Evolutionary conservation across 2,329 filamentous ascomycete species (phyloP).

Genomic region (Claviceps maximensis): DNA sequence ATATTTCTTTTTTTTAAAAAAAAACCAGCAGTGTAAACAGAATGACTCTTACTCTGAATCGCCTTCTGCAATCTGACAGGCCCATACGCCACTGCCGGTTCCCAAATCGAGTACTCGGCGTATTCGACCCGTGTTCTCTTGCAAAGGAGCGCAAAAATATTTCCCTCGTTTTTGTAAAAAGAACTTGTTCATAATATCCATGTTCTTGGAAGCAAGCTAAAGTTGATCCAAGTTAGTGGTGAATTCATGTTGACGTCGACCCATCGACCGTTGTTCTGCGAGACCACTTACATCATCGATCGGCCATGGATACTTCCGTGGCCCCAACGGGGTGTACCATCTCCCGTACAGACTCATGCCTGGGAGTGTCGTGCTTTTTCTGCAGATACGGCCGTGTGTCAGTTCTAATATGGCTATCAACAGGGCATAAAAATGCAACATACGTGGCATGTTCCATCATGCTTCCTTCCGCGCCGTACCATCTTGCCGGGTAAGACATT

Average conservation of each 20-base stretch:
- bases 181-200: conserved; percentile 73
- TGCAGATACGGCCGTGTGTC: neutral
- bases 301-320: conserved; percentile 61
- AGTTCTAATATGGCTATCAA: neutral
- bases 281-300: conserved; percentile 52
- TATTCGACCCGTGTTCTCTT: conserved; percentile 7
- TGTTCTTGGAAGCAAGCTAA: conserved; percentile 58
- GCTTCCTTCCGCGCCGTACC: too few relatives aligned
- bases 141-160: conserved; percentile 10
- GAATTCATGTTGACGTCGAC: neutral
- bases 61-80: conserved; percentile 60
- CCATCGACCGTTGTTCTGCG: neutral
- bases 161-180: conserved; percentile 47
- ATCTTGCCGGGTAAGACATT: neutral
- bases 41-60: neutral
- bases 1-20: too few relatives aligned
- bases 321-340: conserved; percentile 53
- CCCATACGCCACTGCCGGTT: conserved; percentile 85
- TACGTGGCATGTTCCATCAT: neutral
- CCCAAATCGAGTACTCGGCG: conserved; percentile 52
- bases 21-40: too few relatives aligned
- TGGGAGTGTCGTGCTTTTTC: conserved; percentile 1
- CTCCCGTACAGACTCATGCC: conserved; percentile 47
- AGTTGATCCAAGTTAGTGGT: neutral
- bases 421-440: neutral